Evolutionary conservation across 2,329 filamentous ascomycete species (phyloP).

Genomic region (Leptographium lundbergii): DNA sequence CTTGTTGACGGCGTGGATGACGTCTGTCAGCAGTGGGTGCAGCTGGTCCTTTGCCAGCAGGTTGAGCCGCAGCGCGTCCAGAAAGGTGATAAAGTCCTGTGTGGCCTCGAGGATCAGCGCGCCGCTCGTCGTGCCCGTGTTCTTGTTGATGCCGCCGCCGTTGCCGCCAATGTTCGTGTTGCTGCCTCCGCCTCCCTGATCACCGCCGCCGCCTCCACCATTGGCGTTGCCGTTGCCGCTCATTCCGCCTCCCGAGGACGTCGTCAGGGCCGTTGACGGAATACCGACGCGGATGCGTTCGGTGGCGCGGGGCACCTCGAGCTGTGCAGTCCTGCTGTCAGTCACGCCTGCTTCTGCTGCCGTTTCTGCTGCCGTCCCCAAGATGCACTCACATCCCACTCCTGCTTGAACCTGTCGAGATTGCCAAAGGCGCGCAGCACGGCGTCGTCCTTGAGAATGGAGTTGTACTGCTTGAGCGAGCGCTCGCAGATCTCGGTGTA

Average conservation of each 20-base stretch:
- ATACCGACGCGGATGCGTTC: slow-evolving; percentile 87
- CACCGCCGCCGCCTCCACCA: slow-evolving; percentile 29
- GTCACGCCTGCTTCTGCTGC: no score
- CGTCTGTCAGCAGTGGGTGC: slow-evolving; percentile 88
- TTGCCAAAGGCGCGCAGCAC: slow-evolving; percentile 83
- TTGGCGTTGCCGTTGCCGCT: slow-evolving; percentile 19
- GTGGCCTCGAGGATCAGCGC: slow-evolving; percentile 77
- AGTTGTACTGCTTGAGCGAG: slow-evolving; percentile 92
- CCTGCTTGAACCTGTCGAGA: slow-evolving; percentile 78
- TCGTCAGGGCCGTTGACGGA: slow-evolving; percentile 61
- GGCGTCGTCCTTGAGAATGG: slow-evolving; percentile 76
- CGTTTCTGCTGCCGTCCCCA: no score
- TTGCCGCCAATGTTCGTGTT: slow-evolving; percentile 31
- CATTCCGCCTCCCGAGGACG: slow-evolving; percentile 30
- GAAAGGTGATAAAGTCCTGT: slow-evolving; percentile 96
- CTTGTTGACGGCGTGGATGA: slow-evolving; percentile 94
- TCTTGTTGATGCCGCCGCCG: slow-evolving; percentile 28
- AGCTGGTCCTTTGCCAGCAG: slow-evolving; percentile 89
- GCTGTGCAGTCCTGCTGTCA: slow-evolving; percentile 32
- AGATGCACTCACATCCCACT: slow-evolving; percentile 63
- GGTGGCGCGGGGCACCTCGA: slow-evolving; percentile 88
- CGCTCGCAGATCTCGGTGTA: slow-evolving; percentile 96
- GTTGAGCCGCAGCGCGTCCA: slow-evolving; percentile 87
- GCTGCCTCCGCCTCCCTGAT: slow-evolving; percentile 41
- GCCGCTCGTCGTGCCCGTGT: slow-evolving; percentile 36